Evolutionary conservation across 2,329 filamentous ascomycete genomes (phyloP).

Genomic region (Amylocarpus encephaloides): DNA sequence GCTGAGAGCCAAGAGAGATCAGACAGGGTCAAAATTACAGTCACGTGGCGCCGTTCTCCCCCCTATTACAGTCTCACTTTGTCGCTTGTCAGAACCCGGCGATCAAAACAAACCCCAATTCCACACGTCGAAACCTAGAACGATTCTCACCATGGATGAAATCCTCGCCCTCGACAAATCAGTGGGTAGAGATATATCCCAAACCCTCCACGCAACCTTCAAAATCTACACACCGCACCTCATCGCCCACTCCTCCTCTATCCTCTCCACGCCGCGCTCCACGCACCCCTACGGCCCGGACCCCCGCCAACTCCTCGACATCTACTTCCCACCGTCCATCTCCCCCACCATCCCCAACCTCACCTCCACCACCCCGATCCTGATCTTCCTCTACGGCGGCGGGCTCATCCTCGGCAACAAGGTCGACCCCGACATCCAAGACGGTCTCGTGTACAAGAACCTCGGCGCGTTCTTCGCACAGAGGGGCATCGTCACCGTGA

Average conservation of each 20-base stretch:
- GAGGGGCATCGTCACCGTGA: slow-evolving; percentile 22
- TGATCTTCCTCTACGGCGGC: slow-evolving; percentile 29
- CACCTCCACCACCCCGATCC: slow-evolving; percentile 19
- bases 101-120: too few species aligned
- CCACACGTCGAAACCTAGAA: too few species aligned
- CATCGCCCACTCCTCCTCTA: slow-evolving; percentile 18
- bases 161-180: too few species aligned
- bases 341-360: background rate
- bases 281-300: slow-evolving; percentile 25
- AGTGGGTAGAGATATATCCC: background rate
- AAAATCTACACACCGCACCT: slow-evolving; percentile 24
- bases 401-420: slow-evolving; percentile 27
- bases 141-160: too few species aligned
- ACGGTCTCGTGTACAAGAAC: slow-evolving; percentile 26
- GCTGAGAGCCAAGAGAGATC: too few species aligned
- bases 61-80: too few species aligned
- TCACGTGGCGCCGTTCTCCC: too few species aligned
- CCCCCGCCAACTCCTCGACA: slow-evolving; percentile 27
- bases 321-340: slow-evolving; percentile 15
- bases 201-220: slow-evolving; percentile 13
- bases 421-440: slow-evolving; percentile 11
- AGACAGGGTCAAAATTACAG: too few species aligned
- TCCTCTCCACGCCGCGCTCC: slow-evolving; percentile 19
- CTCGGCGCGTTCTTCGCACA: slow-evolving; percentile 27
- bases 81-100: too few species aligned